Evolutionary conservation across 495 filamentous ascomycete genomes (phyloP).

Genomic region (Penicillium canariense): DNA sequence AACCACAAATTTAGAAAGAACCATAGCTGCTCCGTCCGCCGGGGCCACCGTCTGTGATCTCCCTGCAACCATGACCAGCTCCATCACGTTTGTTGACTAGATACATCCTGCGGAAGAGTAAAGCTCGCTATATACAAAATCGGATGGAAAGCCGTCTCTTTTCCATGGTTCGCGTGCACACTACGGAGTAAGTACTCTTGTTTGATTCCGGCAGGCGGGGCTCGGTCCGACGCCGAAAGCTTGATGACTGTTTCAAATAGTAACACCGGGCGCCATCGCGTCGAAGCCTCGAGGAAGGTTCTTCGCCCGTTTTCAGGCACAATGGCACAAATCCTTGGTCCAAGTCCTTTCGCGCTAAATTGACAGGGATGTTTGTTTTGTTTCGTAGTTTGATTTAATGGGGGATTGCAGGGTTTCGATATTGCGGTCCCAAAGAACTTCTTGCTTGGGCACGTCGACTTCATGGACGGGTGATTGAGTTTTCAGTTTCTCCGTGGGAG

Average conservation of each 20-base stretch:
- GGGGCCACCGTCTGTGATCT: too few species aligned
- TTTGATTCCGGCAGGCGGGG: too few species aligned
- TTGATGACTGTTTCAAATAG: not conserved
- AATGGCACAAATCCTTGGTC: too few species aligned
- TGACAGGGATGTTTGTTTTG: not conserved
- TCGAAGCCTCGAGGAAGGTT: not conserved
- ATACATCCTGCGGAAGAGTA: too few species aligned
- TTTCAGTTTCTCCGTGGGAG: not conserved
- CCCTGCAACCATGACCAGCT: too few species aligned
- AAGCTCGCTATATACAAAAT: too few species aligned
- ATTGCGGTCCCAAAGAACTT: too few species aligned
- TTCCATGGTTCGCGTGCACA: too few species aligned
- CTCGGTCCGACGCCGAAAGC: not conserved
- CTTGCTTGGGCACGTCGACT: not conserved
- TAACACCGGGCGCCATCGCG: not conserved
- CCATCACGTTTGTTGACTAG: too few species aligned
- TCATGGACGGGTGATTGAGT: not conserved
- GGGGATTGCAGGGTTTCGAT: not conserved
- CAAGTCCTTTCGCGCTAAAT: not conserved
- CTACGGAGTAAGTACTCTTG: too few species aligned
- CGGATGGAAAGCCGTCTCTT: too few species aligned
- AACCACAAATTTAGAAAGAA: not conserved
- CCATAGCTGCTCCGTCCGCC: not conserved
- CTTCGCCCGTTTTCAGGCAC: too few species aligned
- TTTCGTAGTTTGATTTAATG: not conserved